phyloP scores from a whole-genome alignment of 805 yeast genomes.

The Candida golubevii region DNA sequence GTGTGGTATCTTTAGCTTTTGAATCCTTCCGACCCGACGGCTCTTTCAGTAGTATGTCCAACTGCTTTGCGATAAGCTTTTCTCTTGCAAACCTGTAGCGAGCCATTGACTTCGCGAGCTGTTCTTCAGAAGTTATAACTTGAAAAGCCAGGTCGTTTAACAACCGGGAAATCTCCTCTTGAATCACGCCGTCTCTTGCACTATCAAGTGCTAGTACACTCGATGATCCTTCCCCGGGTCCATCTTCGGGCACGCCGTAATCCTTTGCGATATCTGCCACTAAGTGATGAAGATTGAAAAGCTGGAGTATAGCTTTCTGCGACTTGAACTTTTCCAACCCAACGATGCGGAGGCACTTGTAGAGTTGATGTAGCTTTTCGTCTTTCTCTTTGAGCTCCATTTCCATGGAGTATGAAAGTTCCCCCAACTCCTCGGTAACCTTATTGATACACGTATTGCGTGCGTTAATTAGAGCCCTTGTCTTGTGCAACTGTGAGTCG shows the following conservation, averaged over 20 bases:
- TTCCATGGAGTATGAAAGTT: conserved; percentile 35
- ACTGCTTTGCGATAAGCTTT: conserved; percentile 6
- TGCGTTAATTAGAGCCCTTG: conserved; percentile 31
- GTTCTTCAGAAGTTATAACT: conserved; percentile 29
- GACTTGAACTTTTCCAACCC: conserved; percentile 26
- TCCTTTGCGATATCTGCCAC: conserved; percentile 24
- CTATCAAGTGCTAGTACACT: conserved; percentile 18
- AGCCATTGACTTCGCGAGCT: conserved; percentile 17
- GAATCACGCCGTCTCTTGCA: conserved; percentile 31
- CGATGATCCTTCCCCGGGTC: conserved; percentile 7
- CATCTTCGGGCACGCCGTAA: conserved; percentile 8
- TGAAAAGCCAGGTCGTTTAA: conserved; percentile 38
- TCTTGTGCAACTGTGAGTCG: conserved; percentile 34
- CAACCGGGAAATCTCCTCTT: conserved; percentile 38
- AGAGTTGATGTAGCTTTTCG: conserved; percentile 25
- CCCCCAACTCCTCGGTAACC: conserved; percentile 37
- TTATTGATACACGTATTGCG: conserved; percentile 31
- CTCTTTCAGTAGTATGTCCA: conserved; percentile 2
- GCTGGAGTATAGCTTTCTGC: conserved; percentile 25
- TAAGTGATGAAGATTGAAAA: conserved; percentile 31
- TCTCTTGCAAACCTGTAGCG: conserved; percentile 14
- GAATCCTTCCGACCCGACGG: not conserved
- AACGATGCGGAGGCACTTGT: conserved; percentile 22
- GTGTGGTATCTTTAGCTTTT: conserved; percentile 1
- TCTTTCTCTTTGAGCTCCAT: conserved; percentile 36